Conservation (phyloP, 768 basidiomycete genomes). For the Porpolomopsis calyptriformis region DNA sequence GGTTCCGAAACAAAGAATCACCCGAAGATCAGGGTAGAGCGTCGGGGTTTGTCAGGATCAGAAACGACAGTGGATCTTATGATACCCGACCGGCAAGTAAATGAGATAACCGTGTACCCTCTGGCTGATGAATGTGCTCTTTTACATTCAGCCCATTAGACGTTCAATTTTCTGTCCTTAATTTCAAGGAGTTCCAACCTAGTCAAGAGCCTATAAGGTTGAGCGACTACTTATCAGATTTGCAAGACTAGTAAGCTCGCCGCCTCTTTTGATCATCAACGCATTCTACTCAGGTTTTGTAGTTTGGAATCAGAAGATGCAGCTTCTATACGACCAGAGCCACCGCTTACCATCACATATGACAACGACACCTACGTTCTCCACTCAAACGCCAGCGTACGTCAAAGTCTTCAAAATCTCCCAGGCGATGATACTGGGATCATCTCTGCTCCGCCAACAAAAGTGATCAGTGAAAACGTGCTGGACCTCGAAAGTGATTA, state of each 20-base stretch:
- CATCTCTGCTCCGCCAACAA: background rate
- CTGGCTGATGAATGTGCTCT: background rate
- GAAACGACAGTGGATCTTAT: constrained; percentile 37
- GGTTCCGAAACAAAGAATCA: background rate
- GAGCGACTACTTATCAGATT: constrained; percentile 27
- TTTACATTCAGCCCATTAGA: constrained; percentile 40
- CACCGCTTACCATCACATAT: constrained; percentile 33
- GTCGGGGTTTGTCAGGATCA: constrained; percentile 25
- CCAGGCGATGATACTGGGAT: constrained; percentile 6
- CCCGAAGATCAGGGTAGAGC: constrained; percentile 7
- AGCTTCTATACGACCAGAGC: constrained; percentile 29
- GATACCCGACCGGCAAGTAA: constrained; percentile 45
- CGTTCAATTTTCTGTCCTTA: constrained; percentile 36
- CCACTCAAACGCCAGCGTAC: constrained; percentile 35
- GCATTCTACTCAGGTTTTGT: constrained; percentile 4
- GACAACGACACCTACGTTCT: constrained; percentile 35
- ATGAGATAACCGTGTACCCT: constrained; percentile 2
- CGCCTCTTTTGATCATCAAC: background rate
- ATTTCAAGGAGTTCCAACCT: constrained; percentile 18
- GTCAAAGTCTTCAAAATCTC: constrained; percentile 28
- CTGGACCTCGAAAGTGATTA: constrained; percentile 46
- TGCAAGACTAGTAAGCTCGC: constrained; percentile 35
- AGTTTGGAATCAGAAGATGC: constrained; percentile 26
- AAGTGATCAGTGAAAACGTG: constrained; percentile 34
- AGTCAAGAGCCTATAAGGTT: constrained; percentile 32